A percentile compares a stretch with the other conserved stretches of the same genome.
Conservation (phyloP, 495 filamentous ascomycete genomes). For the Emericellopsis terricola region DNA sequence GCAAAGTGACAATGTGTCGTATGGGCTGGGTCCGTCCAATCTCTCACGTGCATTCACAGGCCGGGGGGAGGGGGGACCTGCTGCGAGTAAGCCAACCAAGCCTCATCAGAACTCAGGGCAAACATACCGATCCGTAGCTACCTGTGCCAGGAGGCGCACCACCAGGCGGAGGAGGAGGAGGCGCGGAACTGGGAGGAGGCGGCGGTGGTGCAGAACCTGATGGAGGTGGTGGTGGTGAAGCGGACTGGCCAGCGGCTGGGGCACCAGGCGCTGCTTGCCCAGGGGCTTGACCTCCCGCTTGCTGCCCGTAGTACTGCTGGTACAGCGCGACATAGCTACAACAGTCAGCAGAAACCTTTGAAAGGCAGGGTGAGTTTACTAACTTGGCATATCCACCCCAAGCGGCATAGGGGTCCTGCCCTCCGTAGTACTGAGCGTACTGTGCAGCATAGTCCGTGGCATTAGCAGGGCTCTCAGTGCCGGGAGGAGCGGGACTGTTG, state of each 20-base stretch:
- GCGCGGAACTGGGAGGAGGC: conserved; percentile 32
- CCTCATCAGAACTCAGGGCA: background rate
- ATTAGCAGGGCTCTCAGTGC: conserved; percentile 17
- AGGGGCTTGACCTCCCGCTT: conserved; percentile 27
- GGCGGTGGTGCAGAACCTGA: conserved; percentile 46
- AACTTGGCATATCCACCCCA: conserved; percentile 68
- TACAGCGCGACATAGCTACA: conserved; percentile 51
- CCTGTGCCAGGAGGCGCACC: conserved; percentile 17
- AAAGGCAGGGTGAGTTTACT: conserved; percentile 8
- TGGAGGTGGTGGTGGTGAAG: conserved; percentile 42
- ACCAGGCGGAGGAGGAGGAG: conserved; percentile 30
- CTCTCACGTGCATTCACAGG: too few species aligned
- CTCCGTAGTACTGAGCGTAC: conserved; percentile 68
- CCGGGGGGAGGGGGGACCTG: conserved; percentile 40
- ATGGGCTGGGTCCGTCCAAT: too few species aligned
- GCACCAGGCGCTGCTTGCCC: conserved; percentile 15
- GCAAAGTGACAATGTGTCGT: too few species aligned
- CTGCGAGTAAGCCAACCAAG: conserved; percentile 6
- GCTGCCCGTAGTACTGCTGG: conserved; percentile 40
- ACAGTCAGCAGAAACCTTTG: background rate
- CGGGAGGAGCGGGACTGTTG: conserved; percentile 12
- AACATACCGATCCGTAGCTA: conserved; percentile 51
- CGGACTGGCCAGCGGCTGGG: conserved; percentile 21
- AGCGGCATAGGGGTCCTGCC: conserved; percentile 71
- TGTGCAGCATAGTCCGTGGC: conserved; percentile 48